Evolutionary conservation across 1,139 yeast genomes (phyloP), one percentile per base, ranked within the genome.

Genomic region (Kodamaea sp.): DNA sequence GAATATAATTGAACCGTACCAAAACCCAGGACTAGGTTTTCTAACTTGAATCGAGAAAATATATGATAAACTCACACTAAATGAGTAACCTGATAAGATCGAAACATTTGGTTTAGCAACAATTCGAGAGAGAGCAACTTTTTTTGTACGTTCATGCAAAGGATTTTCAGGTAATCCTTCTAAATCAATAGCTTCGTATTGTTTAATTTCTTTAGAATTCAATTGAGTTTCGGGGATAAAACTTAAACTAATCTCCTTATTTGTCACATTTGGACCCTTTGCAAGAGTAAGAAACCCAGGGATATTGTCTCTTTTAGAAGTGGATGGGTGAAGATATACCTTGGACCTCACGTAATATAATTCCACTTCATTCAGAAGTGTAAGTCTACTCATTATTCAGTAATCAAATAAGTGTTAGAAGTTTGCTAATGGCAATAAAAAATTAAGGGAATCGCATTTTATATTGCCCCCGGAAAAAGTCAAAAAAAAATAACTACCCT

Each of bases 1-100:
- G 34, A 90, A 63, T 2, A 88, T 69, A 12, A 90, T 65, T 0
- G 95, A 85, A 0, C 99, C 99, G 63, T 78, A 78, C 96, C 97
- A 92, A 81, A 87, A 84, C 1, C 96, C 94, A 20, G 75, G 65
- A 1, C 89, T 79, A 2, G 97, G 96, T 5, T 81, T 82, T 41
- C 97, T 73, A 8, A 84, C 75, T 58, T 90, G 96, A 34, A 92
- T 70, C 24, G 95, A 84, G 57, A 81, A 90, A 4, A 92, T 59
- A 43, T 72, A 78, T 23, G 76, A 62, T 8, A 88, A 60, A 1
- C 82, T 73, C 22, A 81, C 58, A 11, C 81, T 75, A 60, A 85
- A 86, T 8, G 87, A 78, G 58, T 78, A 86, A 1, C 84, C 76
- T 1, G 83, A 67, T 29, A 78, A 59, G 1, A 79, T 70, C 1